Conservation (phyloP, 805 yeast species). For the Lipomyces yamadae region DNA sequence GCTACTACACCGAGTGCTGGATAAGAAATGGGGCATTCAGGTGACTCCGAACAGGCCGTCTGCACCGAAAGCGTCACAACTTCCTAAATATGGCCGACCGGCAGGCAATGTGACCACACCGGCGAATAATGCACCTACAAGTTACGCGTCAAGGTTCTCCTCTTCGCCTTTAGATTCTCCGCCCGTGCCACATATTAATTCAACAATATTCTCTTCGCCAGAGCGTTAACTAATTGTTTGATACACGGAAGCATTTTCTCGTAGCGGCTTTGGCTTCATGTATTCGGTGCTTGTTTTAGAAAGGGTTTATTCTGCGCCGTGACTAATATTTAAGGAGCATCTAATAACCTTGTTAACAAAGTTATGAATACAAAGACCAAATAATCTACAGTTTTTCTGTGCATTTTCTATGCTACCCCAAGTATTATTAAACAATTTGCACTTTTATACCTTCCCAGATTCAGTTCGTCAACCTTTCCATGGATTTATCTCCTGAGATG, state of each 20-base stretch:
- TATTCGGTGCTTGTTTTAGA: not conserved
- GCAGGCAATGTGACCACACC: conserved; percentile 14
- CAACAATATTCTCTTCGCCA: conserved; percentile 35
- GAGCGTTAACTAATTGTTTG: conserved; percentile 13
- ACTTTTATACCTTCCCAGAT: no score
- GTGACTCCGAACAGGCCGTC: conserved; percentile 42
- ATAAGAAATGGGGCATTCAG: conserved; percentile 46
- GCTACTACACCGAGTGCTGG: conserved; percentile 45
- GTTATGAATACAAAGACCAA: no score
- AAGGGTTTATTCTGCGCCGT: not conserved
- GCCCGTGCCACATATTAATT: conserved; percentile 30
- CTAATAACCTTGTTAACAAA: no score
- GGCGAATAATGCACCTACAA: not conserved
- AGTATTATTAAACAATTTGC: no score
- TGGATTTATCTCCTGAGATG: conserved; percentile 24
- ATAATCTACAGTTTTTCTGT: not conserved
- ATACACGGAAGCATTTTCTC: not conserved
- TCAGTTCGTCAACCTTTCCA: conserved; percentile 21
- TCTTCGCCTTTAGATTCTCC: conserved; percentile 37
- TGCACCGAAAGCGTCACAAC: conserved; percentile 8
- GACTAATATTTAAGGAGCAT: no score
- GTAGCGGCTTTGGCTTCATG: not conserved
- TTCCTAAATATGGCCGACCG: not conserved
- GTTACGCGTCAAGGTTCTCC: conserved; percentile 22
- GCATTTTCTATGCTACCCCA: not conserved